Percentiles rank a stretch among this genome's conserved stretches.
phyloP scores from a whole-genome alignment of 306 rosid genomes.

The Corylus heterophylla region DNA sequence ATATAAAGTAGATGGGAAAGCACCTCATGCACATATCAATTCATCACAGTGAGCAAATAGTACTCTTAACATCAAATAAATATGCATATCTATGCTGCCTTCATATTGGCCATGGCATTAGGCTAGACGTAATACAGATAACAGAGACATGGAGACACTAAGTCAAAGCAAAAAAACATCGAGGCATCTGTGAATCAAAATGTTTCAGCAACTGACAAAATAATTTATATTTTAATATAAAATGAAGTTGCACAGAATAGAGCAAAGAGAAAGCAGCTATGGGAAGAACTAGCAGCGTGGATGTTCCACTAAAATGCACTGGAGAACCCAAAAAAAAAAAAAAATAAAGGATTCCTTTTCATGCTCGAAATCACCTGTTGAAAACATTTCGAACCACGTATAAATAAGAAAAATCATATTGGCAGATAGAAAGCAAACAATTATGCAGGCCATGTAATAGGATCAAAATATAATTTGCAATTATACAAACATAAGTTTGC shows the following conservation, averaged over 20 bases:
- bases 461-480: neutral
- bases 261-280: neutral
- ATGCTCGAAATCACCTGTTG: neutral
- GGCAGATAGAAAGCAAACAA: neutral
- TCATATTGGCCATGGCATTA: neutral
- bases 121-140: neutral
- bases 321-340: neutral
- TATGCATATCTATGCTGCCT: neutral
- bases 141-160: neutral
- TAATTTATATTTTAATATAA: neutral
- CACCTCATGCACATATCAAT: constrained; percentile 1
- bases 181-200: neutral
- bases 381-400: neutral
- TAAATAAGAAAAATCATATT: neutral
- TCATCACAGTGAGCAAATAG: neutral
- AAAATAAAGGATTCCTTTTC: neutral
- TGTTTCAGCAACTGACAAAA: neutral
- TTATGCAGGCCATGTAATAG: neutral
- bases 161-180: neutral
- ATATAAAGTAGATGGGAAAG: constrained; percentile 7
- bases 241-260: neutral
- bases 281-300: neutral
- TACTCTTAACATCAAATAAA: neutral
- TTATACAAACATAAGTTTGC: neutral
- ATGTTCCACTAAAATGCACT: neutral